These are phyloP conservation scores for Calonectria crousiana DNA, from an alignment of 2,329 filamentous ascomycete genomes.

Conservation along the genomic window DNA sequence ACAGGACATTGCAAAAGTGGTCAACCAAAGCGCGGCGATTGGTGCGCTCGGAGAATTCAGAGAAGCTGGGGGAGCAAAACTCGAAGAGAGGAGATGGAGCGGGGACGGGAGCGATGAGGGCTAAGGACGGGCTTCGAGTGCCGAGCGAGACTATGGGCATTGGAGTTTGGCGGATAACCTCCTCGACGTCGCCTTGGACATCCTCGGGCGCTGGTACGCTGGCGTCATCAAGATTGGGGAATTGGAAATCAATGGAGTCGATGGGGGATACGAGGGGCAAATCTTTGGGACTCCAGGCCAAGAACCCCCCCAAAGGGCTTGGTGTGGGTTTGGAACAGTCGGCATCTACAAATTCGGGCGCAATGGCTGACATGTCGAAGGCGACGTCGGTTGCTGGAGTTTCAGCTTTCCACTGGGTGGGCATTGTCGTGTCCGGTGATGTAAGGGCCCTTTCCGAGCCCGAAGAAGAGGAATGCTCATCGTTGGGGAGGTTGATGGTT, in stretches of 20 bases:
- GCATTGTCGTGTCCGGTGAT: conserved; percentile 19
- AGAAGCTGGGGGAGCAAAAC: conserved; percentile 65
- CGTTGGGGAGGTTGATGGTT: conserved; percentile 21
- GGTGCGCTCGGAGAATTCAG: conserved; percentile 67
- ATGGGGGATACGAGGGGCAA: conserved; percentile 47
- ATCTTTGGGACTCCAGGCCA: conserved; percentile 38
- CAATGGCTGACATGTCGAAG: not conserved
- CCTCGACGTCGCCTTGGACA: conserved; percentile 46
- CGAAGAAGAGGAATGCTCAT: conserved; percentile 26
- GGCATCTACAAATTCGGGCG: conserved; percentile 14
- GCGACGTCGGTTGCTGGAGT: conserved; percentile 2
- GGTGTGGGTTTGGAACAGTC: conserved; percentile 16
- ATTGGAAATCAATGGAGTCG: conserved; percentile 48
- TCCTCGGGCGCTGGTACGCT: conserved; percentile 28
- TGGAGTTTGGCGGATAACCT: conserved; percentile 40
- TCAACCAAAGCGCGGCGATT: conserved; percentile 69
- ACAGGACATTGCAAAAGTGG: conserved; percentile 74
- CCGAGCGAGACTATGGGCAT: conserved; percentile 33
- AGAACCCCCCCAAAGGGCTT: conserved; percentile 22
- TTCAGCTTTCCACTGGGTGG: conserved; percentile 25
- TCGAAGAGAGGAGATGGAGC: conserved; percentile 56
- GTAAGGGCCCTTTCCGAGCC: conserved; percentile 25
- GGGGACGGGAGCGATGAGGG: conserved; percentile 41
- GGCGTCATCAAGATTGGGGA: conserved; percentile 41
- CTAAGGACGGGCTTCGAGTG: conserved; percentile 39